A percentile compares a stretch with the other conserved stretches of the same genome.
These are phyloP conservation scores for Lecanoromycetidae sp. DNA, from an alignment of 2,329 filamentous ascomycete species.

Conservation along the genomic window DNA sequence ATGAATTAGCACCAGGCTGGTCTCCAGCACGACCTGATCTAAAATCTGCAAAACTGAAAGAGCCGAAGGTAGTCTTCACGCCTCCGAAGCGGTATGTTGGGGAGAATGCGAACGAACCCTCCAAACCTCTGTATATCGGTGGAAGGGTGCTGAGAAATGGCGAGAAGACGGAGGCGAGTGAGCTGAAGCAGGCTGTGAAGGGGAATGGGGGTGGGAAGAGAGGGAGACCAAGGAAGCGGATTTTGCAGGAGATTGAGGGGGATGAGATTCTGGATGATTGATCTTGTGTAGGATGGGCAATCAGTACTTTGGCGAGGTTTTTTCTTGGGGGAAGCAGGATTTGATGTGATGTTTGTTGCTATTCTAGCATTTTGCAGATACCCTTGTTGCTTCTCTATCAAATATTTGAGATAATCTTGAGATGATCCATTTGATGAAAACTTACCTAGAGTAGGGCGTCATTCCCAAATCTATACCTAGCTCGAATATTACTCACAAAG, in stretches of 20 bases:
- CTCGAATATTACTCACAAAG: no score
- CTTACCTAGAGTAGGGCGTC: no score
- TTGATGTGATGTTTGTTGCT: no score
- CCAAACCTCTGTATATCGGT: neutral
- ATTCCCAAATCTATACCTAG: no score
- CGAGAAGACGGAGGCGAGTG: neutral
- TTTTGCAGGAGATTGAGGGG: no score
- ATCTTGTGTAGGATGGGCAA: neutral
- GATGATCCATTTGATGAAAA: no score
- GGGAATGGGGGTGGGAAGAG: neutral
- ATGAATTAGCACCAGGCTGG: neutral
- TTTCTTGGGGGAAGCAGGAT: no score
- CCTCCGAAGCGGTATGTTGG: constrained; percentile 6
- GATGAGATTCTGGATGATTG: constrained; percentile 12
- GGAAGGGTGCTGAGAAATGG: neutral
- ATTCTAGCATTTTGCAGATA: no score
- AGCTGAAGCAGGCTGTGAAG: neutral
- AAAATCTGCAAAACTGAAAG: neutral
- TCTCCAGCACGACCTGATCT: neutral
- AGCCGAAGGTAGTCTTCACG: constrained; percentile 5
- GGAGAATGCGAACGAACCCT: neutral
- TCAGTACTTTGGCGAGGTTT: neutral
- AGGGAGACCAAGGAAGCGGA: neutral
- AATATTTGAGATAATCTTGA: no score
- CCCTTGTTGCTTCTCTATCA: no score